Percentiles rank a stretch among this genome's conserved stretches.
Evolutionary conservation across 257 asterid species (phyloP).

Genomic region (Nicotiana obtusifolia): DNA sequence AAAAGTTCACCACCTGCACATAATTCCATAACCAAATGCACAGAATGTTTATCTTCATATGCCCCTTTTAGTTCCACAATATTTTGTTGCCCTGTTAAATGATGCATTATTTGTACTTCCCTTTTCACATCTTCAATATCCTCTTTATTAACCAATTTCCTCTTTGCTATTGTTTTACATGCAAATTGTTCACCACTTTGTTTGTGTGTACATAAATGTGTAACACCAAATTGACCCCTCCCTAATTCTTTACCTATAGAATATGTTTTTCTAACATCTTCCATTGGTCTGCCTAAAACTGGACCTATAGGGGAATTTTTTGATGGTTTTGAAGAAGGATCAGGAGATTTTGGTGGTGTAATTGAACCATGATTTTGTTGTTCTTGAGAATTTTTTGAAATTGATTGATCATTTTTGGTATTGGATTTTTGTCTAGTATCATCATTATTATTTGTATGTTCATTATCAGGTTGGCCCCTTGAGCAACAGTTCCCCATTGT

Average conservation of each 20-base stretch:
- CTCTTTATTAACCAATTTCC: constrained; percentile 77
- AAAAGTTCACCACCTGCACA: constrained; percentile 96
- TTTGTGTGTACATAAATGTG: constrained; percentile 67
- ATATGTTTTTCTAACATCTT: constrained; percentile 47
- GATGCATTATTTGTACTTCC: constrained; percentile 95
- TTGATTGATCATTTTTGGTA: neutral
- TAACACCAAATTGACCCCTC: constrained; percentile 86
- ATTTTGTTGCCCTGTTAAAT: constrained; percentile 69
- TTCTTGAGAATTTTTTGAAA: neutral
- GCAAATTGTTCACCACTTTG: constrained; percentile 74
- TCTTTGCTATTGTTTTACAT: constrained; percentile 82
- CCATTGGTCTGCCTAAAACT: constrained; percentile 84
- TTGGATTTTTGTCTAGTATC: neutral
- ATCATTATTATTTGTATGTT: neutral
- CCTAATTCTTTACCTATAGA: constrained; percentile 86
- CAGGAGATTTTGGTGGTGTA: constrained; percentile 23
- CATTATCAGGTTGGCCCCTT: neutral
- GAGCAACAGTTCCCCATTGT: constrained; percentile 19
- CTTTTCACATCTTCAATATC: constrained; percentile 80
- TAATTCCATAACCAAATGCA: constrained; percentile 80
- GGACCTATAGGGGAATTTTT: constrained; percentile 49
- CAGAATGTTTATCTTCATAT: constrained; percentile 81
- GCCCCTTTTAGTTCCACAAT: constrained; percentile 83
- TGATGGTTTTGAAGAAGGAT: constrained; percentile 26
- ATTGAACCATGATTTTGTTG: neutral